A percentile compares a stretch with the other conserved stretches of the same genome.
Evolutionary conservation across 352 stramenopile genomes (phyloP).

Genomic region (Pythium brassicae): DNA sequence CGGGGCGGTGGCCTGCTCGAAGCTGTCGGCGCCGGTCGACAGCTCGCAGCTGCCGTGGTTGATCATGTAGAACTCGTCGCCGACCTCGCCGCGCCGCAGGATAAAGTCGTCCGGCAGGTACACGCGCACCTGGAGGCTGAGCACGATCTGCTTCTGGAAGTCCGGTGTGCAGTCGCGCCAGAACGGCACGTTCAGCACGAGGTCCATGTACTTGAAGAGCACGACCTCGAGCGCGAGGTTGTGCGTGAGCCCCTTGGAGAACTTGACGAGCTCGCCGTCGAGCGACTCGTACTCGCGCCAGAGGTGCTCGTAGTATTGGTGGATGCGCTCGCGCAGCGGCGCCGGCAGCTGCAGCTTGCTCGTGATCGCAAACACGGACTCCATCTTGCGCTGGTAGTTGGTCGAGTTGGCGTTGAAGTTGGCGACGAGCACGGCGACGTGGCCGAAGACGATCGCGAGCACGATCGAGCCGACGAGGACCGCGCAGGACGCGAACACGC

Average conservation of each 20-base stretch:
- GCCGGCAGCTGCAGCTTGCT: slow-evolving; percentile 40
- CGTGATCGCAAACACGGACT: slow-evolving; percentile 51
- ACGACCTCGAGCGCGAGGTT: slow-evolving; percentile 66
- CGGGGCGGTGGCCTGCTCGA: slow-evolving; percentile 11
- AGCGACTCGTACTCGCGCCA: slow-evolving; percentile 65
- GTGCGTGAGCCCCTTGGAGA: slow-evolving; percentile 53
- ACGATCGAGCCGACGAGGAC: slow-evolving; percentile 47
- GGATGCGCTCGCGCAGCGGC: slow-evolving; percentile 49
- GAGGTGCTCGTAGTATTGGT: slow-evolving; percentile 68
- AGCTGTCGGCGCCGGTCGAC: slow-evolving; percentile 10
- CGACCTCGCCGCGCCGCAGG: slow-evolving; percentile 41
- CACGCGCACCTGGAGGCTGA: slow-evolving; percentile 39
- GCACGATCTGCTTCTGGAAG: slow-evolving; percentile 51
- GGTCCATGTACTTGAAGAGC: slow-evolving; percentile 68
- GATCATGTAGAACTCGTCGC: slow-evolving; percentile 64
- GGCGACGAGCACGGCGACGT: slow-evolving; percentile 54
- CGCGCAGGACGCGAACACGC: slow-evolving; percentile 35
- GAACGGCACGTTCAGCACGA: slow-evolving; percentile 37
- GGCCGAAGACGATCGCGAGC: slow-evolving; percentile 54
- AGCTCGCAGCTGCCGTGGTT: slow-evolving; percentile 48
- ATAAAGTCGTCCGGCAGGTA: slow-evolving; percentile 68
- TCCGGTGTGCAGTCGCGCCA: slow-evolving; percentile 37
- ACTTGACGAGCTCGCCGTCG: slow-evolving; percentile 41
- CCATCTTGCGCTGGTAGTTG: slow-evolving; percentile 64
- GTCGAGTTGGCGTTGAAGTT: slow-evolving; percentile 53